phyloP scores from a whole-genome alignment of 1,139 yeast species.

The Arxiozyma heterogenica region DNA sequence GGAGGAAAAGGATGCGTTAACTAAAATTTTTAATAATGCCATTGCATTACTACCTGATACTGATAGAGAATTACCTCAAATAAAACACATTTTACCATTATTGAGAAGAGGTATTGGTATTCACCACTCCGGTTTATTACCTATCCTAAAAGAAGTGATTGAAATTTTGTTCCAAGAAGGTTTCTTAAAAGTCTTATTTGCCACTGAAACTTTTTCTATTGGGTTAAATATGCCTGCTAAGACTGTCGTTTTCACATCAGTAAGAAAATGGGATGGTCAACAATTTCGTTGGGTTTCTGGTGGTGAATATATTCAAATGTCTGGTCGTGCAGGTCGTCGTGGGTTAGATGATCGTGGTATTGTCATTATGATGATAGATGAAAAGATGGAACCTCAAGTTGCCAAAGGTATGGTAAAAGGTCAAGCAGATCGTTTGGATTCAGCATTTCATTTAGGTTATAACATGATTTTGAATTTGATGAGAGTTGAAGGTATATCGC shows the following conservation, averaged over 20 bases:
- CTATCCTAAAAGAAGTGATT: conserved; percentile 91
- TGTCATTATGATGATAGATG: conserved; percentile 98
- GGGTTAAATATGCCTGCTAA: conserved; percentile 98
- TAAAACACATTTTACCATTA: conserved; percentile 79
- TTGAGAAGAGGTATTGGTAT: conserved; percentile 94
- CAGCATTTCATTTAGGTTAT: conserved; percentile 94
- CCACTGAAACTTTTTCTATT: conserved; percentile 96
- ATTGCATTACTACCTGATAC: conserved; percentile 77
- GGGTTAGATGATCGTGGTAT: conserved; percentile 98
- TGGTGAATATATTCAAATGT: conserved; percentile 98
- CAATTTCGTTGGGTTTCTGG: conserved; percentile 98
- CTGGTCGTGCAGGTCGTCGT: conserved; percentile 99
- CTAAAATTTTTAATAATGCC: conserved; percentile 85
- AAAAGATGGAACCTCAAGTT: conserved; percentile 97
- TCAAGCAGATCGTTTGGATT: conserved; percentile 90
- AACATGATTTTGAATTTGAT: conserved; percentile 92
- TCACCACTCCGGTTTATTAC: conserved; percentile 93
- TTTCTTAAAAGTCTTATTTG: conserved; percentile 82
- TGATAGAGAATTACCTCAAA: conserved; percentile 89
- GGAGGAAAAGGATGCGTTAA: conserved; percentile 82
- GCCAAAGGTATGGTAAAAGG: conserved; percentile 99
- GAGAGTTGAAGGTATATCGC: conserved; percentile 97
- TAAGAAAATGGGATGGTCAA: conserved; percentile 95
- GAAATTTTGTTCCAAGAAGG: conserved; percentile 97
- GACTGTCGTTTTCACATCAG: conserved; percentile 95